Conservation (phyloP, 2,329 filamentous ascomycete species). For the Thelonectria blattea region DNA sequence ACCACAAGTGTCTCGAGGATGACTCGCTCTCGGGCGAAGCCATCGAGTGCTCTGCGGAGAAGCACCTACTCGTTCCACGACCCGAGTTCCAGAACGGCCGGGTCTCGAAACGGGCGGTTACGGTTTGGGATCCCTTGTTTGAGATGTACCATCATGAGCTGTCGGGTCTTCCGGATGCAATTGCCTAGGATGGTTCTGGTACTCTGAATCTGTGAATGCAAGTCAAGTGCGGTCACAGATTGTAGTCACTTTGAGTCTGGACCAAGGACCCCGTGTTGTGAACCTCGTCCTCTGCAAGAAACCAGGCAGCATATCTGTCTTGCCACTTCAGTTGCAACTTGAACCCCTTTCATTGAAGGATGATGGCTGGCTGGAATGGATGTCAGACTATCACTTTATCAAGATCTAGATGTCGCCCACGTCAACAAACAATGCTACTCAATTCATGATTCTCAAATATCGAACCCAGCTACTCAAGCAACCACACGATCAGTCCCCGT, state of each 20-base stretch:
- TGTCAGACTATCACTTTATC: background rate
- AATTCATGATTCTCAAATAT: too few species aligned
- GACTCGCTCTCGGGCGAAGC: slow-evolving; percentile 48
- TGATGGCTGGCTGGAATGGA: background rate
- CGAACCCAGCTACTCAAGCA: background rate
- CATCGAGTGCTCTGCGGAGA: slow-evolving; percentile 52
- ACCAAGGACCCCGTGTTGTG: too few species aligned
- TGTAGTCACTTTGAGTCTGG: too few species aligned
- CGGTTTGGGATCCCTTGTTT: slow-evolving; percentile 57
- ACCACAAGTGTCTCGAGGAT: slow-evolving; percentile 53
- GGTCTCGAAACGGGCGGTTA: slow-evolving; percentile 49
- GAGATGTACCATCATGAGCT: slow-evolving; percentile 51
- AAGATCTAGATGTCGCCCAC: background rate
- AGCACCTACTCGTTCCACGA: slow-evolving; percentile 29
- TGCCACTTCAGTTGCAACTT: too few species aligned
- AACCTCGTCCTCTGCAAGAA: too few species aligned
- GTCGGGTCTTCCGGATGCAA: slow-evolving; percentile 48
- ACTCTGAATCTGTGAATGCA: too few species aligned
- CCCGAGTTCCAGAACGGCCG: slow-evolving; percentile 48
- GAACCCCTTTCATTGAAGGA: background rate
- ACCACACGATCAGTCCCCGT: background rate
- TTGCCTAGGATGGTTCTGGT: too few species aligned
- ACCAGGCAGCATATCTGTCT: too few species aligned
- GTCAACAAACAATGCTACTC: too few species aligned
- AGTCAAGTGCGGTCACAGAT: too few species aligned